Percentiles rank a stretch among this genome's conserved stretches.
phyloP scores from a whole-genome alignment of 805 yeast genomes.

The Teunomyces barrocoloradensis region DNA sequence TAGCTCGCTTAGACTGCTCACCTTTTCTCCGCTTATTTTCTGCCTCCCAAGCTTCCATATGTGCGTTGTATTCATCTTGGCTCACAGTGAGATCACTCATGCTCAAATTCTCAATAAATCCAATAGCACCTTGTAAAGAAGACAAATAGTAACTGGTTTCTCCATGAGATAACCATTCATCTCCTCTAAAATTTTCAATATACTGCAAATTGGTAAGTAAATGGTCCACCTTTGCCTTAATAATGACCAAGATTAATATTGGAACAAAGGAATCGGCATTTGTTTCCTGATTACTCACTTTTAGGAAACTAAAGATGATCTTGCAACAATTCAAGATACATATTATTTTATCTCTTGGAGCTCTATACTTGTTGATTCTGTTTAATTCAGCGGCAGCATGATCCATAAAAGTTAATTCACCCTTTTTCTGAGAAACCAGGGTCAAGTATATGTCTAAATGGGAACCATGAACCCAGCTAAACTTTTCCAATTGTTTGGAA shows the following conservation, averaged over 20 bases:
- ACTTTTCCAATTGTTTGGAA: conserved; percentile 53
- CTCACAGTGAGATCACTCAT: conserved; percentile 57
- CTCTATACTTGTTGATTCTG: conserved; percentile 78
- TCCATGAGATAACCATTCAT: conserved; percentile 68
- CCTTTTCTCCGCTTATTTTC: conserved; percentile 25
- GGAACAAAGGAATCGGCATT: conserved; percentile 97
- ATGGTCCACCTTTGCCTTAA: conserved; percentile 62
- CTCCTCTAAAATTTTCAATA: conserved; percentile 79
- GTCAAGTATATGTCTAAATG: conserved; percentile 71
- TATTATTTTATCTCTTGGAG: conserved; percentile 92
- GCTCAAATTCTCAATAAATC: conserved; percentile 66
- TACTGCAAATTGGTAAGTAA: conserved; percentile 79
- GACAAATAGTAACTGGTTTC: conserved; percentile 91
- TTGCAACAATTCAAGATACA: conserved; percentile 91
- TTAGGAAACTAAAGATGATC: conserved; percentile 82
- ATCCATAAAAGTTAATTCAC: conserved; percentile 45
- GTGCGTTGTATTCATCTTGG: conserved; percentile 57
- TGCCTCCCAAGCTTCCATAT: conserved; percentile 51
- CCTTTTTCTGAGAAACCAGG: conserved; percentile 29
- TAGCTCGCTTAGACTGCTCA: conserved; percentile 8
- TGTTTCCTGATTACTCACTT: conserved; percentile 63
- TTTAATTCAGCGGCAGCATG: conserved; percentile 69
- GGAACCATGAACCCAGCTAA: conserved; percentile 66
- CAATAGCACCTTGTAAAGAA: conserved; percentile 85
- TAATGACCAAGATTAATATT: conserved; percentile 70